phyloP scores from a whole-genome alignment of 169 alveolate genomes.

The Plasmodium vivax region DNA sequence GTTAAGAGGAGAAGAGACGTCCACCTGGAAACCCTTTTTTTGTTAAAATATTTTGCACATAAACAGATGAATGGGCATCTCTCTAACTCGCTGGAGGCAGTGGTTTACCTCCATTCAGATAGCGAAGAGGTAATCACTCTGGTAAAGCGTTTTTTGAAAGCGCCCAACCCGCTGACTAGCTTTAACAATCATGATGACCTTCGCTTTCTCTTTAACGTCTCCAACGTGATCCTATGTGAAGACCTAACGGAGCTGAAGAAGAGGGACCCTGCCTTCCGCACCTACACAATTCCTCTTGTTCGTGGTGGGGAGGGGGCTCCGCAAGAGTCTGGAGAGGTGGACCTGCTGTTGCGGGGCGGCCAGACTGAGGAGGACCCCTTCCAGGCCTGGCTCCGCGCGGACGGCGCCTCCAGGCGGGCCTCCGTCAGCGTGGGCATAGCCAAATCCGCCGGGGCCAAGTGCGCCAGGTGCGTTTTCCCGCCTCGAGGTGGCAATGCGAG shows the following conservation, averaged over 20 bases:
- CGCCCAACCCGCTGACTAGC: background rate
- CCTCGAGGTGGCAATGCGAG: background rate
- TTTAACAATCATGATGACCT: slow-evolving; percentile 69
- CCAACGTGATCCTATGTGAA: slow-evolving; percentile 43
- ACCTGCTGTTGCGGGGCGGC: slow-evolving; percentile 6
- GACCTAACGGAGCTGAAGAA: slow-evolving; percentile 5
- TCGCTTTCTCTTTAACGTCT: slow-evolving; percentile 68
- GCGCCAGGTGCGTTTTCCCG: slow-evolving; percentile 36
- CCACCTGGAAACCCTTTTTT: slow-evolving; percentile 30
- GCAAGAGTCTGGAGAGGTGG: background rate
- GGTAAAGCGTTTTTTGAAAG: slow-evolving; percentile 22
- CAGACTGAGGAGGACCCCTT: background rate
- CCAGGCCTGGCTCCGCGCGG: slow-evolving; percentile 14
- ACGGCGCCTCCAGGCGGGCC: background rate
- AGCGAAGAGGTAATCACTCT: slow-evolving; percentile 3
- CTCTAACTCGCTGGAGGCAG: slow-evolving; percentile 45
- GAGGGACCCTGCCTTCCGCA: slow-evolving; percentile 24
- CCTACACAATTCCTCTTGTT: slow-evolving; percentile 35
- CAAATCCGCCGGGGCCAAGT: slow-evolving; percentile 2
- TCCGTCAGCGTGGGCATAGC: slow-evolving; percentile 34
- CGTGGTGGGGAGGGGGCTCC: background rate
- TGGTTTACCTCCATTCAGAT: slow-evolving; percentile 30
- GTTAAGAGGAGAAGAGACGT: slow-evolving; percentile 29
- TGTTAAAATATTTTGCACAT: slow-evolving; percentile 58
- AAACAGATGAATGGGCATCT: slow-evolving; percentile 24